phyloP scores from a whole-genome alignment of 2,329 filamentous ascomycete genomes.

The Dactylella cylindrospora region DNA sequence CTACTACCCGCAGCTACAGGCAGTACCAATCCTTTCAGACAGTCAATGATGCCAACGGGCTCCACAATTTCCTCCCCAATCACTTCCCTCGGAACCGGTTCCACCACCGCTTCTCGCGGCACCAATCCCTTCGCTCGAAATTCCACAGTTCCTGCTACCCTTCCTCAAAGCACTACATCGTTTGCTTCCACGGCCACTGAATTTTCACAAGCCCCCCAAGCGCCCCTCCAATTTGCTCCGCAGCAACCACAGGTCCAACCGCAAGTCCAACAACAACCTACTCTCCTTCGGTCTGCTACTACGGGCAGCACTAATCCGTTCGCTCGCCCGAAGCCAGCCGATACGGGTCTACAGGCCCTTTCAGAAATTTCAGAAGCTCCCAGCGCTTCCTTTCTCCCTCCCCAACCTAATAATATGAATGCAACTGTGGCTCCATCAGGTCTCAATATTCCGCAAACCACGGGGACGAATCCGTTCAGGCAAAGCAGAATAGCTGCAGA shows the following conservation, averaged over 20 bases:
- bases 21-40: constrained; percentile 88
- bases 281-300: constrained; percentile 17
- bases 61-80: constrained; percentile 50
- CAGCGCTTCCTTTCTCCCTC: too few relatives aligned
- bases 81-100: constrained; percentile 51
- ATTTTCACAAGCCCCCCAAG: constrained; percentile 36
- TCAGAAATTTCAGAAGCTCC: constrained; percentile 46
- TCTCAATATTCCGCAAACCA: constrained; percentile 41
- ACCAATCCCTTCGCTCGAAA: constrained; percentile 71
- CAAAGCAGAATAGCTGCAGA: constrained; percentile 90
- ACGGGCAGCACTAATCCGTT: constrained; percentile 46
- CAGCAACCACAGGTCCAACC: constrained; percentile 8
- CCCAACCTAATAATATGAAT: too few relatives aligned
- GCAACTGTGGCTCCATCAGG: too few relatives aligned
- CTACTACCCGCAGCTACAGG: constrained; percentile 57
- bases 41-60: constrained; percentile 69
- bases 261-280: constrained; percentile 9
- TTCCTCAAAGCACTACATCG: constrained; percentile 47
- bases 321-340: constrained; percentile 16
- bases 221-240: constrained; percentile 44
- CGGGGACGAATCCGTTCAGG: constrained; percentile 74
- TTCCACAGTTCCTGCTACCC: constrained; percentile 53
- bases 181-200: constrained; percentile 14
- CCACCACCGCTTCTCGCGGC: constrained; percentile 59
- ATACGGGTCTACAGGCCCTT: constrained; percentile 33